Evolutionary conservation across 2,329 filamentous ascomycete genomes (phyloP), one percentile per base, ranked within the genome.

Genomic region (Diaporthe sp.): DNA sequence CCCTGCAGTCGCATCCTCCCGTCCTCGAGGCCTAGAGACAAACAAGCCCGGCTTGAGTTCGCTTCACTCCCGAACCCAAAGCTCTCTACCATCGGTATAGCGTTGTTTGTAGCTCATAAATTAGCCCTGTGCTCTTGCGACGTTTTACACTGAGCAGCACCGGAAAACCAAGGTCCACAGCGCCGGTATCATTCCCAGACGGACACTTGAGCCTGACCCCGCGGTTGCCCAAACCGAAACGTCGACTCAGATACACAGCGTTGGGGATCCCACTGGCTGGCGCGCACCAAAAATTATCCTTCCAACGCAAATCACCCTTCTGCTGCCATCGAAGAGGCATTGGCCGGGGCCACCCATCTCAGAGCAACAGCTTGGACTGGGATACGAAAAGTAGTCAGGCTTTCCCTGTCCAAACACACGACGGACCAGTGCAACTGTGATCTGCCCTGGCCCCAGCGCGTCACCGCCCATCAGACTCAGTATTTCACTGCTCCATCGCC

Each of bases 401-500:
- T 75, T 71, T 61, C 70, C 73, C 72, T 68, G 51, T 75, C 61
- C 35, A 71, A 71, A 27, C 44, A 13, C 25, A 27, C 51, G 35
- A 50, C 30, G 15, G 66, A 44, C 51, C 30, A 66, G 58, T 70
- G 32, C 39, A 12, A 70, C 61, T 51, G 70, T 72, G 70, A 72
- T 63, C 70, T 61, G 53, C 70, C 37, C 55, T 39, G 73, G 71
- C 19, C 47, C 56, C 63, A 58, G 63, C 63, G 47, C 53, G 55
- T 73, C 70, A 70, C 63, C 59, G 58, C 53, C 47, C 42, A 73
- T 56, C 42, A 51, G 39, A 56, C 32, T 70, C 58, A 70, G 47
- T 73, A 70, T 69, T 65, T 65, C 42, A 73, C 51, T 61, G 50
- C 55, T 58, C 69, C 71, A 59, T 75, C 70, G 56, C 66, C 65